These are phyloP conservation scores for Fragaria iinumae DNA, from an alignment of 306 rosid genomes.

Conservation along the genomic window DNA sequence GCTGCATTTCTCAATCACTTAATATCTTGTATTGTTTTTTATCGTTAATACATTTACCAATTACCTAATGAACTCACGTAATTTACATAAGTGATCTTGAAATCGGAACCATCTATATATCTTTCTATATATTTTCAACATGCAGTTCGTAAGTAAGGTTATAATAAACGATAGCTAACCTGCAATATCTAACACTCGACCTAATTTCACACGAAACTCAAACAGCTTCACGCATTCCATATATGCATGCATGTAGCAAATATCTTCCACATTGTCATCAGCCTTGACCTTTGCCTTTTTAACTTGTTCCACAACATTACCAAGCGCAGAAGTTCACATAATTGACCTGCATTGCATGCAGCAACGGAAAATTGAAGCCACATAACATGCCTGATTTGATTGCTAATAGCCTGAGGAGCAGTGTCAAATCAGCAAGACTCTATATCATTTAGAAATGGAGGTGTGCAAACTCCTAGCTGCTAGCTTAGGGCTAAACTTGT, in stretches of 20 bases:
- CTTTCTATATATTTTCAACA: background rate
- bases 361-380: background rate
- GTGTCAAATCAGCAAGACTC: too few species aligned
- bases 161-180: background rate
- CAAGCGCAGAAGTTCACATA: background rate
- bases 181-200: background rate
- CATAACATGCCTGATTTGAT: background rate
- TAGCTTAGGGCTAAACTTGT: background rate
- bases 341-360: background rate
- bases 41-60: too few species aligned
- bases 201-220: background rate
- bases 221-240: background rate
- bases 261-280: background rate
- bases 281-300: background rate
- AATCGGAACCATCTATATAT: background rate
- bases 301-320: background rate
- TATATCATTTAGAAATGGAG: too few species aligned
- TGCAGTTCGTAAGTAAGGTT: background rate
- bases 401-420: background rate
- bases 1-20: too few species aligned
- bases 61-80: too few species aligned
- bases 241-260: background rate
- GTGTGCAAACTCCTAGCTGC: background rate
- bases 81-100: too few species aligned
- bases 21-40: too few species aligned